Conservation (phyloP, 345 rosid genomes). For the Trapa bicornis region DNA sequence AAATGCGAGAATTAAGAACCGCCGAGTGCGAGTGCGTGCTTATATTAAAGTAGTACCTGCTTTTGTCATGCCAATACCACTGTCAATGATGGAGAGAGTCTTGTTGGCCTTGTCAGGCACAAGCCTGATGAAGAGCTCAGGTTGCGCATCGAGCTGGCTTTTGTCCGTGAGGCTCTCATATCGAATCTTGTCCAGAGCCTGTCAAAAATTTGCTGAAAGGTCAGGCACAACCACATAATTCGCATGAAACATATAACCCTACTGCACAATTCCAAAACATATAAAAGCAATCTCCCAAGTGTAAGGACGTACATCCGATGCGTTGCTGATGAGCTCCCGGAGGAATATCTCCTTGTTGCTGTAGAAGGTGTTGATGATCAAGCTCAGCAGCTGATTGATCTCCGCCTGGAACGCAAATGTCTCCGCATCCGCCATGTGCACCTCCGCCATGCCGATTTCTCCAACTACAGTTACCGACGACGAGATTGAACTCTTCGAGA, state of each 20-base stretch:
- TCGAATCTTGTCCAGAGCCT: conserved; percentile 82
- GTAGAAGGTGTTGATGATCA: conserved; percentile 17
- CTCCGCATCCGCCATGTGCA: conserved; percentile 13
- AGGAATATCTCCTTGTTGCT: conserved; percentile 17
- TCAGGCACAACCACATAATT: background rate
- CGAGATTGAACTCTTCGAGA: background rate
- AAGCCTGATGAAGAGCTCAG: conserved; percentile 62
- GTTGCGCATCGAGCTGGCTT: conserved; percentile 81
- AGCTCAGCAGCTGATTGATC: conserved; percentile 14
- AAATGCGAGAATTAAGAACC: no score
- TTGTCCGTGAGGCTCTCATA: conserved; percentile 71
- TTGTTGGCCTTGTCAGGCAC: conserved; percentile 68
- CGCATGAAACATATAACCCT: background rate
- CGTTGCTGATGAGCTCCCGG: conserved; percentile 13
- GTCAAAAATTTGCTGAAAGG: background rate
- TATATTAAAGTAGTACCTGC: conserved; percentile 27
- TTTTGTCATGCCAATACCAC: conserved; percentile 84
- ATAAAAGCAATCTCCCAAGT: background rate
- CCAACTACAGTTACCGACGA: background rate
- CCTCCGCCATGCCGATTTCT: conserved; percentile 8
- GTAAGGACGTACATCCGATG: conserved; percentile 11
- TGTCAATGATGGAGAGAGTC: conserved; percentile 61
- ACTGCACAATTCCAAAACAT: background rate
- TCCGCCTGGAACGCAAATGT: conserved; percentile 16
- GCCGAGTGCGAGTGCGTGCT: background rate